Conservation (phyloP, 2,329 filamentous ascomycete species). For the Blumeria hordei region DNA sequence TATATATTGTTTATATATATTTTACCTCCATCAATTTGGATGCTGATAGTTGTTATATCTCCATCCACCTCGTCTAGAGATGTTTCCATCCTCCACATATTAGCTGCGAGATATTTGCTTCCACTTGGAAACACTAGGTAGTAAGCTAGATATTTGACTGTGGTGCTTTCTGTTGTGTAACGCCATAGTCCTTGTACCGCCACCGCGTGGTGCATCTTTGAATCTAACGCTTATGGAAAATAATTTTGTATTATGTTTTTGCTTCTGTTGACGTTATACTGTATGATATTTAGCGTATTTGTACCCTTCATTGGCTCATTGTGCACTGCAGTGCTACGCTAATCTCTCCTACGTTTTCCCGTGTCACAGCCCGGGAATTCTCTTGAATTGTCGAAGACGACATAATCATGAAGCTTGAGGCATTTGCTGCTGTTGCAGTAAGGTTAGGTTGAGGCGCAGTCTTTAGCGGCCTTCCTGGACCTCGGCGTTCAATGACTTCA, state of each 20-base stretch:
- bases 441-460: neutral
- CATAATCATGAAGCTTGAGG: neutral
- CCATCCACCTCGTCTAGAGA: neutral
- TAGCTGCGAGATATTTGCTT: neutral
- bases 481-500: neutral
- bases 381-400: neutral
- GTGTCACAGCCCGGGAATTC: neutral
- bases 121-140: neutral
- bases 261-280: neutral
- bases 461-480: neutral
- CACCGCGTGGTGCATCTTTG: neutral
- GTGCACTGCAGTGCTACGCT: neutral
- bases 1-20: neutral
- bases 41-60: neutral
- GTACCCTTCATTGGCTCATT: neutral
- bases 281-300: neutral
- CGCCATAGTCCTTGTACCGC: neutral
- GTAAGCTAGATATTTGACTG: neutral
- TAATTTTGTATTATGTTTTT: neutral
- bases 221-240: neutral
- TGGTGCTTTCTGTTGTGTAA: neutral
- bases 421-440: neutral
- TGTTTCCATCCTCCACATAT: neutral
- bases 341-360: neutral
- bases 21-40: neutral